phyloP scores from a whole-genome alignment of 2,329 filamentous ascomycete species.

The Neodidymelliopsis sp. region DNA sequence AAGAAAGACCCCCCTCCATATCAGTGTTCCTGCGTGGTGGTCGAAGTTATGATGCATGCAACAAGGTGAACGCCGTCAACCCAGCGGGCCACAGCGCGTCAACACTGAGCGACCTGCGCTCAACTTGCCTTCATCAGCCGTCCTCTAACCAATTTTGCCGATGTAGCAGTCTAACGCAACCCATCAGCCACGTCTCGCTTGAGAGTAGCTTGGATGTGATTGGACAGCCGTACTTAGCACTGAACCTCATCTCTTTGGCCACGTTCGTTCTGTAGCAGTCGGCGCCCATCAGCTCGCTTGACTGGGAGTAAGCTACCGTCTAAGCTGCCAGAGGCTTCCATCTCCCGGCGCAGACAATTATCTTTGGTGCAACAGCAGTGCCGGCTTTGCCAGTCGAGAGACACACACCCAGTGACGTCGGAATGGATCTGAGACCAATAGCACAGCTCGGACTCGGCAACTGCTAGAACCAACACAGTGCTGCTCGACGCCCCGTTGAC shows the following conservation, averaged over 20 bases:
- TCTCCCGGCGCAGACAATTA: background rate
- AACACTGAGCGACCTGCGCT: too few relatives aligned
- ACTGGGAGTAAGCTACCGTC: constrained; percentile 1
- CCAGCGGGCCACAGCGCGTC: constrained; percentile 17
- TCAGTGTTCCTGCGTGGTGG: constrained; percentile 12
- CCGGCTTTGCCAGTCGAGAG: background rate
- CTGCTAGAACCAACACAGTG: constrained; percentile 9
- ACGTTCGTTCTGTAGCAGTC: constrained; percentile 21
- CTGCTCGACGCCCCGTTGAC: background rate
- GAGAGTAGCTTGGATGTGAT: constrained; percentile 20
- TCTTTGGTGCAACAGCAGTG: background rate
- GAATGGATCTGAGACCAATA: background rate
- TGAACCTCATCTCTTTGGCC: constrained; percentile 24
- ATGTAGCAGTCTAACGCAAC: constrained; percentile 14
- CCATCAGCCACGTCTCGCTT: constrained; percentile 27
- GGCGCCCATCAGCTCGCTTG: constrained; percentile 23
- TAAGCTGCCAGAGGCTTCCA: background rate
- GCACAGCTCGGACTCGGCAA: constrained; percentile 9
- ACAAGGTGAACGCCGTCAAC: constrained; percentile 15
- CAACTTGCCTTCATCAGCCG: too few relatives aligned
- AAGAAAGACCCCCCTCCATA: background rate
- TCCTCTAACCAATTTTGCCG: constrained; percentile 15
- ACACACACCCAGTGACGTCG: background rate
- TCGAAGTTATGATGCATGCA: constrained; percentile 12
- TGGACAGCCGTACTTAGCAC: constrained; percentile 21